Base-by-base conservation (phyloP, 345 rosid genomes). In the Sonneratia caseolaris region DNA sequence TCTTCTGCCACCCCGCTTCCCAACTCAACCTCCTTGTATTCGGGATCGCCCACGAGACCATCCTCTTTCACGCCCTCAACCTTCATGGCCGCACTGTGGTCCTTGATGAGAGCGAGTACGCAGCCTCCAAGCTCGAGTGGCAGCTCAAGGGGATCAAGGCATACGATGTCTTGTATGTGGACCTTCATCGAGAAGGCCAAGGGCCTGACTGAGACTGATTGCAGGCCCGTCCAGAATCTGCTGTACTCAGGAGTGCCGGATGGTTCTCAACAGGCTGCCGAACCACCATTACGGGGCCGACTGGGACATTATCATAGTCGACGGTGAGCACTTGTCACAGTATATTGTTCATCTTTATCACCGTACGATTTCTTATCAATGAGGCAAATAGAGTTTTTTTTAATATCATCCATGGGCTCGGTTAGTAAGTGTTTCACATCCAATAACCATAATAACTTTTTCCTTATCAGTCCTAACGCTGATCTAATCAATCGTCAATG, bases 191-290 rank as follows among this genome's bases (percentile, higher is more conserved):
- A 75, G 4, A 57, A 57, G 8, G 84, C 88, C 0, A 84, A 72
- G 71, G 73, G 79, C 24, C 87, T 75, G 64, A 73, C 74, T 36
- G 22, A 55, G 13, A 68, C 66, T 48, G 96, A 94, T 27, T 94
- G 98, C 74, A 69, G 83, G 69, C 98, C 97, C 3, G 92, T 90
- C 27, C 98, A 91, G 81, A 91, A 94, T 74, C 85, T 94, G 1
- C 65, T 94, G 32, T 94, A 88, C 83, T 94, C 97, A 27, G 0
- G 97, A 94, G 38, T 94, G 98, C 77, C 83, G 78, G 55, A 76
- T 94, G 1, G 97, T 83, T 2, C 82, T 94, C 62, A 94, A 94
- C 68, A 96, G 89, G 70, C 71, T 94, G 77, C 98, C 96, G 0
- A 90, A 94, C 79, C 91, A 89, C 64, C 81, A 90, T 5, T 94